Conservation (phyloP, 768 basidiomycete species). For the Ramaria sp. region DNA sequence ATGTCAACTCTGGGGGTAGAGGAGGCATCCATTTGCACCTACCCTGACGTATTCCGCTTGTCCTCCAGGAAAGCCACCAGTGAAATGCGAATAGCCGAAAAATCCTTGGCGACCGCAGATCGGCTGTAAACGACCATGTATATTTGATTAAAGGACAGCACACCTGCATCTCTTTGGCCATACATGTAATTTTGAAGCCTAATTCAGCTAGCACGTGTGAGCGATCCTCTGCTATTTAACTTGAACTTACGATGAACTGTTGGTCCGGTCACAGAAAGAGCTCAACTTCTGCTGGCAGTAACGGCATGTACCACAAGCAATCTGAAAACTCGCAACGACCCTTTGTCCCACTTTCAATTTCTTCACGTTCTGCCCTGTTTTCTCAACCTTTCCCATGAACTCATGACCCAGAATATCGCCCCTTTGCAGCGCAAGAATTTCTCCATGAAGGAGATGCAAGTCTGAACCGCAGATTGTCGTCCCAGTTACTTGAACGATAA, state of each 20-base stretch:
- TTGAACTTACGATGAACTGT: slow-evolving; percentile 42
- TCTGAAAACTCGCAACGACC: slow-evolving; percentile 72
- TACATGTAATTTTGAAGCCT: slow-evolving; percentile 49
- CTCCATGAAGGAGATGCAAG: slow-evolving; percentile 55
- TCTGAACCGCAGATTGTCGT: slow-evolving; percentile 66
- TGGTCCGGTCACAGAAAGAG: slow-evolving; percentile 65
- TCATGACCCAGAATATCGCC: slow-evolving; percentile 74
- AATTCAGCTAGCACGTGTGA: background rate
- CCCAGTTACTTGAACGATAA: slow-evolving; percentile 65
- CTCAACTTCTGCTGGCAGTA: slow-evolving; percentile 68
- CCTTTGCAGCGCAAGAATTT: slow-evolving; percentile 56
- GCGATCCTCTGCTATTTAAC: slow-evolving; percentile 7
- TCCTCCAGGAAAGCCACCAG: slow-evolving; percentile 63
- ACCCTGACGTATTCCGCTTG: slow-evolving; percentile 62
- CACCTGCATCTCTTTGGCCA: slow-evolving; percentile 48
- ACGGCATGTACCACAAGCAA: slow-evolving; percentile 60
- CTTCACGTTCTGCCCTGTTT: slow-evolving; percentile 52
- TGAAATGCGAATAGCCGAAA: slow-evolving; percentile 63
- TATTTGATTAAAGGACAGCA: background rate
- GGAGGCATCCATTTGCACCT: background rate
- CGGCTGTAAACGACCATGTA: background rate
- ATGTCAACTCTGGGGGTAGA: too few species aligned
- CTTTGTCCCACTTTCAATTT: slow-evolving; percentile 53
- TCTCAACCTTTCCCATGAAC: slow-evolving; percentile 61
- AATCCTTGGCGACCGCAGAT: slow-evolving; percentile 29